Evolutionary conservation across 2,329 filamentous ascomycete species (phyloP).

Genomic region (Aureobasidium mangrovei): DNA sequence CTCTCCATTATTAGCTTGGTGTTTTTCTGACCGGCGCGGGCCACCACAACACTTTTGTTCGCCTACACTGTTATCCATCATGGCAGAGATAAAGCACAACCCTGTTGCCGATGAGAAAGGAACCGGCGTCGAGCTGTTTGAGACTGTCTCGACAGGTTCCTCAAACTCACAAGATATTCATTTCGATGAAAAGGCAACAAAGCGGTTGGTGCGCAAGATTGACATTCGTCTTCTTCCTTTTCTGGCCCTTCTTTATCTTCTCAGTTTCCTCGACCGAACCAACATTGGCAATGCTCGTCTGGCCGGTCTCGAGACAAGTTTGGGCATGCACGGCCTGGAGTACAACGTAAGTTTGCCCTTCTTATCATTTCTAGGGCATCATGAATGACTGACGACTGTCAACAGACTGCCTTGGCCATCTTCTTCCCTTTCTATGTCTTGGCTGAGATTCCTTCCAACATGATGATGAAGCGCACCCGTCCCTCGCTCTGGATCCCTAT

Average conservation of each 20-base stretch:
- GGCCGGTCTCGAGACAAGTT: conserved; percentile 47
- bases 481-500: conserved; percentile 23
- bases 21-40: no score
- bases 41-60: background rate
- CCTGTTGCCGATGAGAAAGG: conserved; percentile 4
- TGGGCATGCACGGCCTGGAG: conserved; percentile 53
- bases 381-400: background rate
- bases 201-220: conserved; percentile 40
- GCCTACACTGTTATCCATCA: background rate
- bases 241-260: conserved; percentile 47
- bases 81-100: conserved; percentile 4
- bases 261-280: conserved; percentile 47
- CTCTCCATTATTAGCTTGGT: background rate
- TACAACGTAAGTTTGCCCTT: conserved; percentile 48
- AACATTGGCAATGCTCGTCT: conserved; percentile 49
- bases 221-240: conserved; percentile 45
- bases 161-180: conserved; percentile 3
- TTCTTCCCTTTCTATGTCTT: conserved; percentile 51
- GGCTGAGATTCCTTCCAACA: conserved; percentile 23
- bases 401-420: conserved; percentile 57
- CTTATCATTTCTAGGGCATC: background rate
- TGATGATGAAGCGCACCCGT: conserved; percentile 28
- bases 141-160: conserved; percentile 6
- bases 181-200: conserved; percentile 17
- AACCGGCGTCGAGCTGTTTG: conserved; percentile 13